Base-by-base conservation (phyloP, 140 eudicot genomes). In the Stevia rebaudiana region DNA sequence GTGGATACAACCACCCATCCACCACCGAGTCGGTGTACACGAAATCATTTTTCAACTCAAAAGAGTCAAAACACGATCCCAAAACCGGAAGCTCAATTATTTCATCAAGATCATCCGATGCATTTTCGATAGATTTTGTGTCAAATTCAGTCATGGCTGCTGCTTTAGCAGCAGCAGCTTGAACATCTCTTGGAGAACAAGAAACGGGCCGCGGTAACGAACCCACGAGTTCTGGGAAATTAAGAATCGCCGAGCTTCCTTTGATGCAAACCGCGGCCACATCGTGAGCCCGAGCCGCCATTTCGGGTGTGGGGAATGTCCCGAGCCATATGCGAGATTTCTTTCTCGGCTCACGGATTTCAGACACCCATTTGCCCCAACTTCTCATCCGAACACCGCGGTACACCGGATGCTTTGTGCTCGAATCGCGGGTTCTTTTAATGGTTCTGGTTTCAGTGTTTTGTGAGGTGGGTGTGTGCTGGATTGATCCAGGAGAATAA, bases 361-460 rank as follows among this genome's bases (percentile, higher is more conserved):
- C 97, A 0, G 97, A 89, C 42, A 89, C 97, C 95, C 95, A 89
- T 83, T 89, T 89, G 6, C 97, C 97, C 97, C 97, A 89, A 28
- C 69, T 79, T 5, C 95, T 43, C 97, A 86, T 89, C 67, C 97
- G 76, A 37, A 89, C 97, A n/a, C 97, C 97, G 1, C 77, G 82
- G 71, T 86, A 89, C 0, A 81, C 85, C 9, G 95, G 97, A 68
- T 89, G 95, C 48, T 76, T 78, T 51, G 63, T 57, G 62, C 46
- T 72, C 4, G 61, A 61, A 5, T 77, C 82, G 8, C 90, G 74
- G 16, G 22, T 65, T 30, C 91, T 69, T 67, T 85, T 85, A 15
- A 57, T 24, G n/a, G 71, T 72, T 58, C 65, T 71, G 25, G 70
- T 49, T 36, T 60, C 76, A 0, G 74, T 33, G 41, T 50, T 71